A percentile compares a stretch with the other conserved stretches of the same genome.
Evolutionary conservation across 2,329 filamentous ascomycete genomes (phyloP).

Genomic region (Beauveria rudraprayagi): DNA sequence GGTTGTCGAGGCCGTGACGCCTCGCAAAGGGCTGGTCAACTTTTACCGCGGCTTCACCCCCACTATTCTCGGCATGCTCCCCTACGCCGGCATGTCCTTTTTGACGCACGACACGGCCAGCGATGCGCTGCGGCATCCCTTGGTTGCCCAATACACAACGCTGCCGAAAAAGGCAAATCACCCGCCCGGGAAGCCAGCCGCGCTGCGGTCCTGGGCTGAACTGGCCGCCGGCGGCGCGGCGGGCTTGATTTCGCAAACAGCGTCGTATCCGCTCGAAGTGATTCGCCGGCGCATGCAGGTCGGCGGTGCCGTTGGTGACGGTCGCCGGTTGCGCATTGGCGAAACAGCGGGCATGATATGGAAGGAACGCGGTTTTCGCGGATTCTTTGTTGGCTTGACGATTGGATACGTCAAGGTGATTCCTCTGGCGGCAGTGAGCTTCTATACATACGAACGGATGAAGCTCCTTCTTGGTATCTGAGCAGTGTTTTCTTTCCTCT

Average conservation of each 20-base stretch:
- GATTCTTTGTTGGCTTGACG: conserved; percentile 86
- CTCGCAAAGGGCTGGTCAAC: conserved; percentile 67
- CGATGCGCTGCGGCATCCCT: conserved; percentile 67
- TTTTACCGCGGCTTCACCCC: conserved; percentile 94
- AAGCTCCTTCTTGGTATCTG: conserved; percentile 60
- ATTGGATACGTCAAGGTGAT: conserved; percentile 95
- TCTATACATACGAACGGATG: conserved; percentile 58
- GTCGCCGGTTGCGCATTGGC: conserved; percentile 64
- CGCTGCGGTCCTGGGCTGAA: conserved; percentile 79
- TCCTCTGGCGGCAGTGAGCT: conserved; percentile 70
- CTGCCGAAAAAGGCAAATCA: conserved; percentile 52
- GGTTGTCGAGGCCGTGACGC: conserved; percentile 38
- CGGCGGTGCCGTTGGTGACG: conserved; percentile 86
- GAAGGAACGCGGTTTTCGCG: conserved; percentile 64
- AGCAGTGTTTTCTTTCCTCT: not conserved
- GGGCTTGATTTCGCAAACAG: conserved; percentile 82
- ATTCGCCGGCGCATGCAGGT: conserved; percentile 93
- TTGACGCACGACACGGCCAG: conserved; percentile 87
- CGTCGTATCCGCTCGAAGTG: conserved; percentile 89
- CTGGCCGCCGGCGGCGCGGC: conserved; percentile 76
- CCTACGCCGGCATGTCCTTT: conserved; percentile 93
- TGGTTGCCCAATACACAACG: conserved; percentile 65
- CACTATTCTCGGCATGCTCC: conserved; percentile 88
- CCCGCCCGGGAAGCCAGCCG: conserved; percentile 54
- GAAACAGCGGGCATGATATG: conserved; percentile 74